These are phyloP conservation scores for Penicillium janthinellum DNA, from an alignment of 2,329 filamentous ascomycete genomes.

Conservation along the genomic window DNA sequence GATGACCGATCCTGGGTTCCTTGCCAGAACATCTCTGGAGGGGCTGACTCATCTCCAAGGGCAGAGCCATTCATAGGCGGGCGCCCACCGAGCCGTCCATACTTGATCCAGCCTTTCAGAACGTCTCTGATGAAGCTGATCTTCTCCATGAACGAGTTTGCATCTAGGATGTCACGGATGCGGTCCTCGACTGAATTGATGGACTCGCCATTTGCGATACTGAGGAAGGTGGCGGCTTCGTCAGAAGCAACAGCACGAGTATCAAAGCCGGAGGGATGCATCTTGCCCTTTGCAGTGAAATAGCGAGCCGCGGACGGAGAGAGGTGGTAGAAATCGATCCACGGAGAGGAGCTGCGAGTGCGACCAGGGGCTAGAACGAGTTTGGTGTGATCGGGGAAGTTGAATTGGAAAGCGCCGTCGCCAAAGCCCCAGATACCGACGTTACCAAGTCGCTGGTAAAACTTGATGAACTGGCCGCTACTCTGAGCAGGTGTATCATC, in stretches of 20 bases:
- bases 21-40: conserved; percentile 43
- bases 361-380: conserved; percentile 48
- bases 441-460: conserved; percentile 54
- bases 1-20: conserved; percentile 45
- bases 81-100: conserved; percentile 42
- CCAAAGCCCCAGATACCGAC: conserved; percentile 57
- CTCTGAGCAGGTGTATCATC: conserved; percentile 29
- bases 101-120: conserved; percentile 43
- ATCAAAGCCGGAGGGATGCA: conserved; percentile 48
- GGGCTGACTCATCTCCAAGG: conserved; percentile 17
- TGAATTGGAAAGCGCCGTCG: conserved; percentile 54
- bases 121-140: conserved; percentile 45
- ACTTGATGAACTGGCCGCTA: conserved; percentile 50
- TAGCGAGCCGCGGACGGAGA: conserved; percentile 49
- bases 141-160: conserved; percentile 49
- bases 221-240: conserved; percentile 44
- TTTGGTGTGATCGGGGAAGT: conserved; percentile 57
- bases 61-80: conserved; percentile 18
- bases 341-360: conserved; percentile 42
- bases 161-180: conserved; percentile 46
- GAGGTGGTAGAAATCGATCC: conserved; percentile 54
- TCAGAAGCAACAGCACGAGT: conserved; percentile 46
- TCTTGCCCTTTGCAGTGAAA: conserved; percentile 44
- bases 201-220: conserved; percentile 40
- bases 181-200: conserved; percentile 39